Conservation (phyloP, 495 filamentous ascomycete genomes). For the Lasiosphaeris hirsuta region DNA sequence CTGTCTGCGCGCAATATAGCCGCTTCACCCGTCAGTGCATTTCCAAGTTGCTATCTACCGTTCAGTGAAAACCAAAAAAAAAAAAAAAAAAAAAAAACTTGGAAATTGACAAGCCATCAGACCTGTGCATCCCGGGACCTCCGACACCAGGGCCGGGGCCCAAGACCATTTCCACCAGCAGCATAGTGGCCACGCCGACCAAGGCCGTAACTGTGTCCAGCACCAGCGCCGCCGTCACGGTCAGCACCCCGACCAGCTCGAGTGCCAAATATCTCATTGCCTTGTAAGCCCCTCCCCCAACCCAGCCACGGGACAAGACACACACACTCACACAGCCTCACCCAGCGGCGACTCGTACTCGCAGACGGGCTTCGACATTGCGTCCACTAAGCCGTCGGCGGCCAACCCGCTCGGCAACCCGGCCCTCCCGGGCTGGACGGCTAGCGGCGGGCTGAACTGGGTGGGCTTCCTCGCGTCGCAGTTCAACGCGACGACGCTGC, state of each 20-base stretch:
- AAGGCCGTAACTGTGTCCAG: background rate
- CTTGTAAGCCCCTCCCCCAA: constrained; percentile 21
- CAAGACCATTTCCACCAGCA: too few species aligned
- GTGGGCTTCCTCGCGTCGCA: constrained; percentile 60
- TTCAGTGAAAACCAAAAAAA: too few species aligned
- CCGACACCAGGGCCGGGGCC: too few species aligned
- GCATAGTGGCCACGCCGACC: background rate
- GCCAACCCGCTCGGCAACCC: constrained; percentile 78
- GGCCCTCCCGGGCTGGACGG: constrained; percentile 55
- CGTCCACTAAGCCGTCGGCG: constrained; percentile 55
- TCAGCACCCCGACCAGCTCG: background rate
- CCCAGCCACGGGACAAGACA: background rate
- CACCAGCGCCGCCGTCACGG: constrained; percentile 3
- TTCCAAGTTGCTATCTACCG: too few species aligned
- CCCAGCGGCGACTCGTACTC: constrained; percentile 52
- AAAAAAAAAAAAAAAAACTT: too few species aligned
- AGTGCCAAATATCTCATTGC: constrained; percentile 31
- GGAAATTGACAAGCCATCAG: too few species aligned
- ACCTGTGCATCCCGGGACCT: too few species aligned
- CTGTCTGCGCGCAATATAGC: constrained; percentile 18
- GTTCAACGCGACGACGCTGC: constrained; percentile 57
- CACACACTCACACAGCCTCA: background rate
- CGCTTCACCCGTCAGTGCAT: constrained; percentile 20
- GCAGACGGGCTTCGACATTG: constrained; percentile 61
- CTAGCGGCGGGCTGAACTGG: constrained; percentile 64